Base-by-base conservation (phyloP, 192 early-diverging fungal species). In the Martensiomyces pterosporus region DNA sequence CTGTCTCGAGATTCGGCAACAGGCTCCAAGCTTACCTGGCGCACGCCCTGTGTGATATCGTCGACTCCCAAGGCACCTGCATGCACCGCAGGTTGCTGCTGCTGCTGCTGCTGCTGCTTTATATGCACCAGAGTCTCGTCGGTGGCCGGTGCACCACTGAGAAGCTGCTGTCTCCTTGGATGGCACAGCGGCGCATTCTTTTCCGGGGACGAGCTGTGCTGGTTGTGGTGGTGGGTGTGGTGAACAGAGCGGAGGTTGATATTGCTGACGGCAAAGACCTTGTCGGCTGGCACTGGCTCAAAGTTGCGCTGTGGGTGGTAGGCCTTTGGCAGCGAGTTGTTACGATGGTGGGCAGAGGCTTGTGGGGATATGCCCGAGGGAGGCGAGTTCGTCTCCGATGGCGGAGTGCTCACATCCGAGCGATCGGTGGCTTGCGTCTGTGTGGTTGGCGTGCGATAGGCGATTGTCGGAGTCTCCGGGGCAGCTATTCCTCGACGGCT, bases 271-370 rank as follows among this genome's bases (percentile, higher is more conserved):
- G 61, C 57, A 57, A 72, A 72, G 4, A 72, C 61, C 44, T 55
- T 60, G 57, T 60, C 57, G n/a, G 54, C 52, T 17, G 47, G 56
- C 39, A 72, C 61, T 0, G 68, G 68, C 54, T 60, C 61, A 49
- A 64, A 64, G 41, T 53, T 60, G 43, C 68, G 61, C 68, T 72
- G 60, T 2, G 68, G 57, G 22, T 46, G 55, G 41, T 72, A 72
- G 7, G 53, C 44, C 18, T 39, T 25, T 24, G 48, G 48, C 25
- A 35, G 48, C 38, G 48, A 50, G 37, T 50, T 43, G 45, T 56
- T 56, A 9, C n/a, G 68, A 50, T 8, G 29, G 29, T 32, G 29
- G 6, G 5, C 6, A 5, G 56, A 54, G 14, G 45, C 36, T 34
- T 32, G 50, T 19, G 63, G 55, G 2, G 63, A 53, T 16, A 53